Base-by-base conservation (phyloP, 768 basidiomycete species). In the Hypholoma sublateritium region DNA sequence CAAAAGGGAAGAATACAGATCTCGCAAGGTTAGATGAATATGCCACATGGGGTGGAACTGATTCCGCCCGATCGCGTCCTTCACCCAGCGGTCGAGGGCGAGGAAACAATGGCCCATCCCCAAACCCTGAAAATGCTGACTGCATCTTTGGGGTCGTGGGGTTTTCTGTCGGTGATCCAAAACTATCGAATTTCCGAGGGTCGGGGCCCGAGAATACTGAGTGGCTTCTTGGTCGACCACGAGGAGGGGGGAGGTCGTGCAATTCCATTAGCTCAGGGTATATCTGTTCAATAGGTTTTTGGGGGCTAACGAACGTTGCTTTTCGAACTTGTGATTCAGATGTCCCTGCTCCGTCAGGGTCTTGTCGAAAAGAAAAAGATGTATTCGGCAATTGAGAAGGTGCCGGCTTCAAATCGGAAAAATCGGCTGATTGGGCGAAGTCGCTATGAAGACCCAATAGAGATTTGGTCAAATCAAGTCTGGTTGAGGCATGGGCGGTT, bases 401-500 rank as follows among this genome's bases (percentile, higher is more conserved):
- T 6, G 42, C 17, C 21, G 28, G 42, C 32, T 53, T 45, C 9
- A 32, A 28, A 9, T 45, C 43, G n/a, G 17, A 11, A 45, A 21
- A 35, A 34, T 43, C 14, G 22, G 25, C 25, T 17, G 17, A 32
- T n/a, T 42, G 39, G 11, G 25, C 3, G 9, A 11, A 2, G 16
- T 24, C 19, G 34, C 44, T 35, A 17, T 44, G 25, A 9, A 32
- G 14, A 22, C 53, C 53, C 21, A 67, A 41, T n/a, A 62, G 48
- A 8, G 58, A 59, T n/a, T 59, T 53, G 37, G 55, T 66, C 71
- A 69, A 87, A 55, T 84, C 80, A 25, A 85, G 64, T 37, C 77
- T 75, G 5, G 74, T 64, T 0, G 84, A 80, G 0, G 85, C 86
- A 50, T 86, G 85, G 19, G 73, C 73, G 56, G 77, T 82, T 36